These are phyloP conservation scores for Fusarium sambucinum DNA, from an alignment of 2,329 filamentous ascomycete species.

Conservation along the genomic window DNA sequence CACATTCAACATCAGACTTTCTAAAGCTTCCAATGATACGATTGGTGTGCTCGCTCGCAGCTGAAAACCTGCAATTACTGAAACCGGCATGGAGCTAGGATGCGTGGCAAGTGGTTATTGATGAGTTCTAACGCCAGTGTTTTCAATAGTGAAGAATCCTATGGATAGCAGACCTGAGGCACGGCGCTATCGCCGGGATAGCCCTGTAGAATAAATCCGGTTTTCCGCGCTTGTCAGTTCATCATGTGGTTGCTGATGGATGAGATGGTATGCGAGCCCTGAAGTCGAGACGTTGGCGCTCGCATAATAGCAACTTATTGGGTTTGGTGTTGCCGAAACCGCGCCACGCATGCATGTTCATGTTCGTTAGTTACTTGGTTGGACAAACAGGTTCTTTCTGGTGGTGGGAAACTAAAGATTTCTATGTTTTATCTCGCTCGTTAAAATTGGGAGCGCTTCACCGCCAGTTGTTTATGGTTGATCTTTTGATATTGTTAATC, in stretches of 20 bases:
- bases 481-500: constrained; percentile 20
- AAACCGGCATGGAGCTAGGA: constrained; percentile 41
- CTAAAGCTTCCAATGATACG: constrained; percentile 23
- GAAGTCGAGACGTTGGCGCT: constrained; percentile 6
- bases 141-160: constrained; percentile 35
- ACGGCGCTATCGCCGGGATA: constrained; percentile 30
- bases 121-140: constrained; percentile 28
- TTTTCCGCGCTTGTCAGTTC: constrained; percentile 8
- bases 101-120: constrained; percentile 44
- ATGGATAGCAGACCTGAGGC: constrained; percentile 37
- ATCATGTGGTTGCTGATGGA: constrained; percentile 24
- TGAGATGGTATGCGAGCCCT: constrained; percentile 36
- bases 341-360: constrained; percentile 43
- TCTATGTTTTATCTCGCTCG: constrained; percentile 35
- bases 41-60: constrained; percentile 35
- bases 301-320: constrained; percentile 22
- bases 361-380: constrained; percentile 37
- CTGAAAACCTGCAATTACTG: constrained; percentile 38
- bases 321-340: constrained; percentile 22
- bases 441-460: constrained; percentile 31
- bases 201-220: constrained; percentile 20
- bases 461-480: constrained; percentile 44
- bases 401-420: constrained; percentile 23
- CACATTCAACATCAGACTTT: neutral
- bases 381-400: constrained; percentile 25